Evolutionary conservation across 1,284 basidiomycete genomes (phyloP).

Genomic region (Mycosarcoma mackinlayi): DNA sequence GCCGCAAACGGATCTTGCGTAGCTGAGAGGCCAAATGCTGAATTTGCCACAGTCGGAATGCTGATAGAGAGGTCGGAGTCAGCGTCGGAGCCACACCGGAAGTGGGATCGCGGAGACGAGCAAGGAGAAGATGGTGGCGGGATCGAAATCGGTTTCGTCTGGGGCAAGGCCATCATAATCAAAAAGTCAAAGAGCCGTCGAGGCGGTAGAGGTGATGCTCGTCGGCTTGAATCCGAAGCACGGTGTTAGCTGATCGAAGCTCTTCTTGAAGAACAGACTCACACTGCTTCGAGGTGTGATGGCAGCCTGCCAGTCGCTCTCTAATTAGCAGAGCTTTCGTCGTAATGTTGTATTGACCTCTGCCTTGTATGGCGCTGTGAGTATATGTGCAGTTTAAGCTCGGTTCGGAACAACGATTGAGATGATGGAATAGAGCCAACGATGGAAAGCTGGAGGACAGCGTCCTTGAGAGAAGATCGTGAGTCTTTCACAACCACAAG

Average conservation of each 20-base stretch:
- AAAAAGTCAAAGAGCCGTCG: background rate
- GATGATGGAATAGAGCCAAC: too few species aligned
- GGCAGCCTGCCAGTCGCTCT: too few species aligned
- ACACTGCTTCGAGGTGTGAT: too few species aligned
- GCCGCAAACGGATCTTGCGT: constrained; percentile 24
- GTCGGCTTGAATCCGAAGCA: background rate
- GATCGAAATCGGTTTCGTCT: constrained; percentile 36
- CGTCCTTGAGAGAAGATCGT: too few species aligned
- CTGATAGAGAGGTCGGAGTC: constrained; percentile 32
- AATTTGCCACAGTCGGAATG: constrained; percentile 3
- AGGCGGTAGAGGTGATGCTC: background rate
- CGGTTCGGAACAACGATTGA: too few species aligned
- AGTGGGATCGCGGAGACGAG: constrained; percentile 19
- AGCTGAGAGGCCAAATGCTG: constrained; percentile 9
- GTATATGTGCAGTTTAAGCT: too few species aligned
- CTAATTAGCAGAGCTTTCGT: too few species aligned
- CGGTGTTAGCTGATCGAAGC: background rate
- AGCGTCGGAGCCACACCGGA: constrained; percentile 26
- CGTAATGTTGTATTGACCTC: too few species aligned
- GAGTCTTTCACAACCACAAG: too few species aligned
- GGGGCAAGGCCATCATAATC: constrained; percentile 27
- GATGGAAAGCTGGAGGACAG: too few species aligned
- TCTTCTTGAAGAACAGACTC: too few species aligned
- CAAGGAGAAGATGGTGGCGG: constrained; percentile 14
- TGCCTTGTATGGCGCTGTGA: too few species aligned